A percentile compares a stretch with the other conserved stretches of the same genome.
Evolutionary conservation across 306 rosid genomes (phyloP).

Genomic region (Purshia tridentata): DNA sequence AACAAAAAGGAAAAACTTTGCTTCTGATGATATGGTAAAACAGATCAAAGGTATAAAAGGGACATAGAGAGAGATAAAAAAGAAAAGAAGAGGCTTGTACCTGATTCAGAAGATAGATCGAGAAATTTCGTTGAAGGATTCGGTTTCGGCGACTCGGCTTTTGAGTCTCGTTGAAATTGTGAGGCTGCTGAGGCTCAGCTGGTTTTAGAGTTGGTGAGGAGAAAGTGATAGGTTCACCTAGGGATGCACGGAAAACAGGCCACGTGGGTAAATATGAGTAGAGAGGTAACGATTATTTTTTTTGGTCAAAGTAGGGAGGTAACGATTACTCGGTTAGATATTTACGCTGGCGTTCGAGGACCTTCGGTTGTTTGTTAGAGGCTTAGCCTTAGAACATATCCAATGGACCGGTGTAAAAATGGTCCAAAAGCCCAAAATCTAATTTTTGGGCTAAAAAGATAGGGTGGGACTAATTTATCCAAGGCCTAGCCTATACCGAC

Average conservation of each 20-base stretch:
- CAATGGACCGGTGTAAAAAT: too few relatives aligned
- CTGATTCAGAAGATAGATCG: not conserved
- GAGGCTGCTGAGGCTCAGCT: constrained; percentile 10
- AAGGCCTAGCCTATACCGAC: too few relatives aligned
- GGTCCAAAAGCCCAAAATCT: too few relatives aligned
- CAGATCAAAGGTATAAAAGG: not conserved
- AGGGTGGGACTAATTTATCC: too few relatives aligned
- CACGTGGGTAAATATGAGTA: constrained; percentile 12
- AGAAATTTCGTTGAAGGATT: constrained; percentile 18
- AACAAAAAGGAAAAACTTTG: not conserved
- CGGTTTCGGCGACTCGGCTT: not conserved
- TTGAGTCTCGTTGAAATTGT: constrained; percentile 28
- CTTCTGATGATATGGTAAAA: too few relatives aligned
- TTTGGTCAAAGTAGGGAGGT: too few relatives aligned
- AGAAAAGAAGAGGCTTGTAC: not conserved
- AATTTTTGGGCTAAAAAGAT: too few relatives aligned
- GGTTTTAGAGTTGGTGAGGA: not conserved
- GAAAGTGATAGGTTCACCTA: constrained; percentile 11
- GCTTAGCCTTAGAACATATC: too few relatives aligned
- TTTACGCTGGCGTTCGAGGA: not conserved
- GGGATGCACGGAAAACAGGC: not conserved
- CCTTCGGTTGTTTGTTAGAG: not conserved
- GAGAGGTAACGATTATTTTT: not conserved
- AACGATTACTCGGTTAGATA: not conserved
- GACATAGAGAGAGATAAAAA: not conserved